phyloP scores from a whole-genome alignment of 108 stramenopile genomes.

The Nannochloropsis granulata region DNA sequence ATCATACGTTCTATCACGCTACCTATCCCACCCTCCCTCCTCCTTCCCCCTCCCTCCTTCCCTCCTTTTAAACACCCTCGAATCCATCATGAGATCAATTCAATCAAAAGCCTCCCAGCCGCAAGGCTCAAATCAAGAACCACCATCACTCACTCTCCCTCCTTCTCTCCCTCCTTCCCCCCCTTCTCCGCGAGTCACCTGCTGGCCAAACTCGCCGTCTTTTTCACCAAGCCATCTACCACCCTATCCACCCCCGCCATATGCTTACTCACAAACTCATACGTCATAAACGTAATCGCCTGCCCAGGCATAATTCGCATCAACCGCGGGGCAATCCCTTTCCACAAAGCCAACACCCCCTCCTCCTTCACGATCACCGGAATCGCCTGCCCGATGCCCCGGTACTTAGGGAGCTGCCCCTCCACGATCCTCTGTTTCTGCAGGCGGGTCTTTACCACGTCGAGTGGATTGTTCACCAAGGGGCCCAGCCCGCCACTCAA shows the following conservation, averaged over 20 bases:
- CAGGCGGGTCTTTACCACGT: slow-evolving; percentile 88
- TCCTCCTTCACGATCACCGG: slow-evolving; percentile 73
- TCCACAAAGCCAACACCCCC: slow-evolving; percentile 78
- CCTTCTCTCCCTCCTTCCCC: not conserved
- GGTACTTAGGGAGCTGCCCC: slow-evolving; percentile 61
- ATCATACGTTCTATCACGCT: too few species aligned
- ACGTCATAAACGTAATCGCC: slow-evolving; percentile 69
- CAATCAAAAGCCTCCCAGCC: too few species aligned
- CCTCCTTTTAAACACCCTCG: too few species aligned
- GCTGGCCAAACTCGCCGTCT: not conserved
- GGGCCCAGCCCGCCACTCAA: slow-evolving; percentile 86
- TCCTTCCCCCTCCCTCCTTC: too few species aligned
- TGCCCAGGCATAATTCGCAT: slow-evolving; percentile 85
- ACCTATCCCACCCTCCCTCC: too few species aligned
- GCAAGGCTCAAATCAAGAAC: too few species aligned
- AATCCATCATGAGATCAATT: too few species aligned
- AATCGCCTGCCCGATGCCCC: slow-evolving; percentile 60
- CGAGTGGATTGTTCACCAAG: slow-evolving; percentile 76
- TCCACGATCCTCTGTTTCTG: slow-evolving; percentile 71
- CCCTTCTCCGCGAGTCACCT: not conserved
- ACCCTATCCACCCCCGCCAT: not conserved
- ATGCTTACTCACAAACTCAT: slow-evolving; percentile 18
- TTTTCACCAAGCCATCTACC: not conserved
- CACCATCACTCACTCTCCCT: not conserved
- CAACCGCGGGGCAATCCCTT: slow-evolving; percentile 84